A percentile compares a stretch with the other conserved stretches of the same genome.
phyloP scores from a whole-genome alignment of 2,329 filamentous ascomycete genomes.

The Pyricularia sp. region DNA sequence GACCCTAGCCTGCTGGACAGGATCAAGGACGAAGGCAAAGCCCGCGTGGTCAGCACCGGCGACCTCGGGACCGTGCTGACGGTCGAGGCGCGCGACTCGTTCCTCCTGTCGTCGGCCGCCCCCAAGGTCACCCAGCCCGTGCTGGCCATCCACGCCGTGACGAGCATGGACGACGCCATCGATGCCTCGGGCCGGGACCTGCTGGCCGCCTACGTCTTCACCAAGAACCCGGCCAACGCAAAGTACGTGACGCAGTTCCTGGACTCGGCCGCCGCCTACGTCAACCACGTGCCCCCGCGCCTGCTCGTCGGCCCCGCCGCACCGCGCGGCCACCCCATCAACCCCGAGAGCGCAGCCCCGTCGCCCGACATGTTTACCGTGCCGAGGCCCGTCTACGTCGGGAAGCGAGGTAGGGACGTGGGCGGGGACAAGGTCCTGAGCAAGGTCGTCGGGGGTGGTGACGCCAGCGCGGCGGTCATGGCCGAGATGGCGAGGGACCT shows the following conservation, averaged over 20 bases:
- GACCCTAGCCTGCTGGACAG: background rate
- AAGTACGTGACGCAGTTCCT: slow-evolving; percentile 49
- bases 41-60: background rate
- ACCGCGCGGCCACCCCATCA: background rate
- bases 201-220: slow-evolving; percentile 1
- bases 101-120: background rate
- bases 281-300: slow-evolving; percentile 42
- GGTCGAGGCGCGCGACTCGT: background rate
- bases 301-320: background rate
- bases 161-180: slow-evolving; percentile 2
- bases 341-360: background rate
- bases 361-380: background rate
- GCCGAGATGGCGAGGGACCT: background rate
- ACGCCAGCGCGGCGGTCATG: background rate
- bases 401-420: background rate
- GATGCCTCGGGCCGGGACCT: background rate
- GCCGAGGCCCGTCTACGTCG: background rate
- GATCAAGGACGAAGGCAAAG: background rate
- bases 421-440: background rate
- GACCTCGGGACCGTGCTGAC: background rate
- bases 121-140: background rate
- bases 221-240: slow-evolving; percentile 14
- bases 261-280: slow-evolving; percentile 31
- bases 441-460: background rate
- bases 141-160: background rate